Conservation (phyloP, 805 yeast genomes). For the Saturnispora saitoi region DNA sequence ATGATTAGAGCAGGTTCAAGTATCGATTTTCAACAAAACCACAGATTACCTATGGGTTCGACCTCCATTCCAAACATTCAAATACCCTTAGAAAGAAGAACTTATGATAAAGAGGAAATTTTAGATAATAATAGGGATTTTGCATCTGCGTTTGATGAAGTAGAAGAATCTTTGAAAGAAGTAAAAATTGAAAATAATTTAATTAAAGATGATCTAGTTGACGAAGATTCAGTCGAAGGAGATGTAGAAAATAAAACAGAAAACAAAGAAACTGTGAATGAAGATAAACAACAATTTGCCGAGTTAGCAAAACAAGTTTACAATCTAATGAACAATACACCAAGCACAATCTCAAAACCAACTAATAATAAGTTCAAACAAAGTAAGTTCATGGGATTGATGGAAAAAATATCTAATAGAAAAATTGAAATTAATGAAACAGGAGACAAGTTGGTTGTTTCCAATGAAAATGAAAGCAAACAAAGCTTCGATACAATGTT, state of each 20-base stretch:
- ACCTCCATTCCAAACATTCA: not conserved
- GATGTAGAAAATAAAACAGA: not conserved
- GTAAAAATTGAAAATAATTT: not conserved
- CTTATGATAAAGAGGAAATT: conserved; percentile 7
- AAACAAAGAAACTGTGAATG: not conserved
- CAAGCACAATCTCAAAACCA: conserved; percentile 20
- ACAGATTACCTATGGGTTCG: not conserved
- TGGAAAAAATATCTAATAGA: conserved; percentile 32
- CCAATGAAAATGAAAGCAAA: conserved; percentile 28
- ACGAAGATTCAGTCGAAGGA: too few relatives aligned
- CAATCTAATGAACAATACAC: conserved; percentile 29
- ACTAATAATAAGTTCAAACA: conserved; percentile 32
- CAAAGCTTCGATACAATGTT: conserved; percentile 6
- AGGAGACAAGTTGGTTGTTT: conserved; percentile 31
- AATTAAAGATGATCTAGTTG: not conserved
- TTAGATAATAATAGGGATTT: conserved; percentile 17
- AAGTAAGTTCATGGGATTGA: conserved; percentile 34
- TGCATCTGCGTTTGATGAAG: not conserved
- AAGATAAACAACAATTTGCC: conserved; percentile 31
- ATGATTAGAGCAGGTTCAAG: not conserved
- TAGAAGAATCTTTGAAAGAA: not conserved
- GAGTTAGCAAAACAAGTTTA: conserved; percentile 32
- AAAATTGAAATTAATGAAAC: conserved; percentile 30
- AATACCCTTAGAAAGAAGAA: not conserved
- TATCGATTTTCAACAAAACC: conserved; percentile 10